Evolutionary conservation across 2,329 filamentous ascomycete species (phyloP).

Genomic region (Trichoderma sp.): DNA sequence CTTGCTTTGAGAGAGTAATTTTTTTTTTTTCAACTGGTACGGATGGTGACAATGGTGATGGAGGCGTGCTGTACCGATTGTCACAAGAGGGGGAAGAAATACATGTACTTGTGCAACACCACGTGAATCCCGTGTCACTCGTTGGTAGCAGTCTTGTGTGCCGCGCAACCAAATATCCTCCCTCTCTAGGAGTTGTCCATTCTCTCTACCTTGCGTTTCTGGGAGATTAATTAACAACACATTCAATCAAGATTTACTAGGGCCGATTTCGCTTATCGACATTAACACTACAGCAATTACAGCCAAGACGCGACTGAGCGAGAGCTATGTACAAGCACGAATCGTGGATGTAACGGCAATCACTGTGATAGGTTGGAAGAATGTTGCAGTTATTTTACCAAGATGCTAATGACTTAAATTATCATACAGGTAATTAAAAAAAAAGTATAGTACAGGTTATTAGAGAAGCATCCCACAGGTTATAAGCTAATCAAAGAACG

Average conservation of each 20-base stretch:
- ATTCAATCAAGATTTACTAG: not conserved
- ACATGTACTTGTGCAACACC: not conserved
- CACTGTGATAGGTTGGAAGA: not conserved
- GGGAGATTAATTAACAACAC: not conserved
- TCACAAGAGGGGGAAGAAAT: not conserved
- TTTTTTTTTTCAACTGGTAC: not conserved
- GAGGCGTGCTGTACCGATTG: not conserved
- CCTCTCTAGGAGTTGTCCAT: not conserved
- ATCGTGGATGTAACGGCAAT: not conserved
- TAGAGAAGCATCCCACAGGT: too few species aligned
- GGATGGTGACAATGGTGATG: constrained; percentile 25
- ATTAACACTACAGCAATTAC: too few species aligned
- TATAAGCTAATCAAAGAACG: too few species aligned
- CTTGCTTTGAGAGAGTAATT: not conserved
- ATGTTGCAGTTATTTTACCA: too few species aligned
- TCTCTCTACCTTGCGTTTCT: not conserved
- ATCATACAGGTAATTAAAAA: too few species aligned
- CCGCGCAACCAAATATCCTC: not conserved
- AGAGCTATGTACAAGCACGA: not conserved
- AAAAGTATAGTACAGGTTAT: too few species aligned
- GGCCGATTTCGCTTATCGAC: not conserved
- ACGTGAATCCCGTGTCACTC: not conserved
- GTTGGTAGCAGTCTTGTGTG: not conserved
- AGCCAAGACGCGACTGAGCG: not conserved
- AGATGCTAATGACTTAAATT: too few species aligned